Percentiles rank a stretch among this genome's conserved stretches.
These are phyloP conservation scores for Abrus pulchellus DNA, from an alignment of 306 rosid species.

Conservation along the genomic window DNA sequence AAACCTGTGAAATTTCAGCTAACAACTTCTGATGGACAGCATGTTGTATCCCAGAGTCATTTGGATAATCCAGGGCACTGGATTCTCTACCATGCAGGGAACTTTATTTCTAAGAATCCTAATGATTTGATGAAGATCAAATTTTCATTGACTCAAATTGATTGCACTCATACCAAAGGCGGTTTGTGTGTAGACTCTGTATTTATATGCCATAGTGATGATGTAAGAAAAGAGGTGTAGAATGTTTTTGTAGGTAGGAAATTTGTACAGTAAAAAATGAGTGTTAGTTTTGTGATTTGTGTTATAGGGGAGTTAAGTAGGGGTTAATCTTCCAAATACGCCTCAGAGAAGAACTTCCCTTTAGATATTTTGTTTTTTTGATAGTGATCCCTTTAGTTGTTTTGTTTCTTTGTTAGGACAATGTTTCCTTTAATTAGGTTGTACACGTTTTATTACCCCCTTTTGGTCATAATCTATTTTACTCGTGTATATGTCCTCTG, in stretches of 20 bases:
- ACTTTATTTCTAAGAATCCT: conserved; percentile 64
- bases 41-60: conserved; percentile 58
- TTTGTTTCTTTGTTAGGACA: conserved; percentile 28
- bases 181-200: conserved; percentile 90
- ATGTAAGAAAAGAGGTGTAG: conserved; percentile 50
- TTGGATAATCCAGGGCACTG: conserved; percentile 79
- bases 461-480: neutral
- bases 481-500: conserved; percentile 10
- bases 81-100: conserved; percentile 78
- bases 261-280: conserved; percentile 34
- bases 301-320: neutral
- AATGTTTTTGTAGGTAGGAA: conserved; percentile 48
- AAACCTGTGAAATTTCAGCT: conserved; percentile 82
- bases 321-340: neutral
- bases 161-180: conserved; percentile 94
- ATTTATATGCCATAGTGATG: conserved; percentile 55
- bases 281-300: neutral
- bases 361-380: neutral
- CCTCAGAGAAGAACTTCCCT: neutral
- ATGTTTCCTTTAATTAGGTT: neutral
- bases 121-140: conserved; percentile 68
- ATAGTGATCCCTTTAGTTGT: neutral
- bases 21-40: conserved; percentile 78
- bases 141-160: conserved; percentile 81
- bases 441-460: neutral